A percentile compares a stretch with the other conserved stretches of the same genome.
Conservation (phyloP, 2,329 filamentous ascomycete species). For the Xylogone sp. region DNA sequence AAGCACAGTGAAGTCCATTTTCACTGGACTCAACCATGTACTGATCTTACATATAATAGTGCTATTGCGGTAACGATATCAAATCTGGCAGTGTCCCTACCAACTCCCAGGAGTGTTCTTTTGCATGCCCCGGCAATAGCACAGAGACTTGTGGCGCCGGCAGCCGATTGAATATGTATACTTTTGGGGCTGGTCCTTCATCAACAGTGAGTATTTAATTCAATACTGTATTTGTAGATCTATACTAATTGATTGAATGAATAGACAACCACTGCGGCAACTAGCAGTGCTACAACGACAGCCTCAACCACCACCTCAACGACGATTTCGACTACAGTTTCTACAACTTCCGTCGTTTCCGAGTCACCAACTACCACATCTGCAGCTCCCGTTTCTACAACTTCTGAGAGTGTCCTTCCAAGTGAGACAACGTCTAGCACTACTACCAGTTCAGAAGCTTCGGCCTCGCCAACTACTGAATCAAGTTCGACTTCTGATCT, state of each 20-base stretch:
- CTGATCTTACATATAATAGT: not conserved
- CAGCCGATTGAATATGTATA: conserved; percentile 19
- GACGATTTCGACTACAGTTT: no score
- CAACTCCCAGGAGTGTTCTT: conserved; percentile 1
- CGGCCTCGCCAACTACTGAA: not conserved
- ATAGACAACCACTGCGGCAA: no score
- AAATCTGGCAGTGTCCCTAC: conserved; percentile 8
- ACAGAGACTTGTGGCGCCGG: conserved; percentile 24
- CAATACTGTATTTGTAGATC: not conserved
- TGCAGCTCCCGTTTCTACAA: no score
- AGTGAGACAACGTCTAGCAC: not conserved
- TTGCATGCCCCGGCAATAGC: conserved; percentile 19
- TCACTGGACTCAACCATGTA: no score
- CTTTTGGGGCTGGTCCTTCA: conserved; percentile 6
- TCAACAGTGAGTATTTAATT: not conserved
- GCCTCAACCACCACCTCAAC: no score
- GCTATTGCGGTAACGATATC: conserved; percentile 1
- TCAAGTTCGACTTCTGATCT: not conserved
- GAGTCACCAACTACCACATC: not conserved
- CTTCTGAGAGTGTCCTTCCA: not conserved
- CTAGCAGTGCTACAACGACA: no score
- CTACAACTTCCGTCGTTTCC: not conserved
- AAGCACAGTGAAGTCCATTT: not conserved
- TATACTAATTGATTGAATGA: not conserved
- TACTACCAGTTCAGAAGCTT: not conserved